Conservation (phyloP, 495 filamentous ascomycete genomes). For the Lindgomyces ingoldianus region DNA sequence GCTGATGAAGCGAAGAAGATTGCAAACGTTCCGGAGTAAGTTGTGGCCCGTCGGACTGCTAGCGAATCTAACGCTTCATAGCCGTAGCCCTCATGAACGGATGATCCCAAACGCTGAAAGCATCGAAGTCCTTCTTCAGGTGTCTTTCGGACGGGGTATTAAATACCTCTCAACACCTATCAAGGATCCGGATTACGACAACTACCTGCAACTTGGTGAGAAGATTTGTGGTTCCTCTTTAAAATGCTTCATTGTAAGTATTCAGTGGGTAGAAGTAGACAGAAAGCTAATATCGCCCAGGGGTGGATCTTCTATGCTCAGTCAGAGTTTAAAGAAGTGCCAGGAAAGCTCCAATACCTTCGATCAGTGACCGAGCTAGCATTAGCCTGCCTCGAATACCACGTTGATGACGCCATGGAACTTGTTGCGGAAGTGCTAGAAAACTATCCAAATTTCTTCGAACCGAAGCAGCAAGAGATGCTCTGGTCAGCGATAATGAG, state of each 20-base stretch:
- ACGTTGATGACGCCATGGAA: conserved; percentile 63
- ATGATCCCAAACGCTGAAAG: conserved; percentile 26
- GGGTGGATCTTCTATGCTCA: conserved; percentile 72
- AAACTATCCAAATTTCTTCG: conserved; percentile 65
- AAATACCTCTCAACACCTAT: conserved; percentile 17
- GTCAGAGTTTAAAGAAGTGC: conserved; percentile 56
- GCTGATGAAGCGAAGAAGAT: conserved; percentile 75
- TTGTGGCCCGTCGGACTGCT: conserved; percentile 16
- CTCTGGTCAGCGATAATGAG: conserved; percentile 57
- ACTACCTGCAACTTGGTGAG: conserved; percentile 38
- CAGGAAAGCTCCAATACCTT: conserved; percentile 56
- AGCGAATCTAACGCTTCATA: not conserved
- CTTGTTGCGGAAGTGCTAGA: conserved; percentile 64
- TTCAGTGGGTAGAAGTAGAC: not conserved
- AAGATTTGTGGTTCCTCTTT: conserved; percentile 53
- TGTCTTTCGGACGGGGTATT: conserved; percentile 28
- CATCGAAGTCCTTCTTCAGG: conserved; percentile 22
- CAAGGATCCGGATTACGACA: not conserved
- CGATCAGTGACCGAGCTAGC: conserved; percentile 56
- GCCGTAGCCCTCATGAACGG: conserved; percentile 19
- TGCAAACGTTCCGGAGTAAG: conserved; percentile 49
- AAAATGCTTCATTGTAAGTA: conserved; percentile 60
- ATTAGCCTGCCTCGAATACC: conserved; percentile 58
- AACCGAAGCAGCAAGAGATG: conserved; percentile 52
- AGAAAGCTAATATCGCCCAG: conserved; percentile 36